These are phyloP conservation scores for Oehlia diaphana DNA, from an alignment of 192 early-diverging fungal genomes.

Conservation along the genomic window DNA sequence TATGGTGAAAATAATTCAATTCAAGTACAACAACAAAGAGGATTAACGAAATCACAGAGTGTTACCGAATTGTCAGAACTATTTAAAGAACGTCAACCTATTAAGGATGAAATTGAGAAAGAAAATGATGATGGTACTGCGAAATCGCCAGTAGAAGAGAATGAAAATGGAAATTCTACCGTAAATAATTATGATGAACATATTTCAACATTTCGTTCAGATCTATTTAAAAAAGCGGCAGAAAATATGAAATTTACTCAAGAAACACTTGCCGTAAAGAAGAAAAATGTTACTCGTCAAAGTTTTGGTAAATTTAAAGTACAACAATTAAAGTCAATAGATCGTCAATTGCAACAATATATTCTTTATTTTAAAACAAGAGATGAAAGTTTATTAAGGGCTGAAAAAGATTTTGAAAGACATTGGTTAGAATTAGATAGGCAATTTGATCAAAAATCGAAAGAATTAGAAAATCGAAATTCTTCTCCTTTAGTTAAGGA, in stretches of 20 bases:
- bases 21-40: not conserved
- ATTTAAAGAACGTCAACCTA: not conserved
- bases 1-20: constrained; percentile 1
- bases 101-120: not conserved
- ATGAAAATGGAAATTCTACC: not conserved
- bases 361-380: constrained; percentile 28
- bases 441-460: constrained; percentile 15
- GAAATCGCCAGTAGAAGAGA: not conserved
- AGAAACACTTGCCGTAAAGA: constrained; percentile 12
- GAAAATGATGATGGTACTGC: not conserved
- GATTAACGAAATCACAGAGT: not conserved
- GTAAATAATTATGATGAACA: not conserved
- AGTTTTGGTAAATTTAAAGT: constrained; percentile 13
- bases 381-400: constrained; percentile 28
- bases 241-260: constrained; percentile 29
- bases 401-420: constrained; percentile 26
- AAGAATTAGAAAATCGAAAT: constrained; percentile 10
- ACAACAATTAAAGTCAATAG: constrained; percentile 29
- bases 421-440: constrained; percentile 29
- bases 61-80: not conserved
- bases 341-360: constrained; percentile 25
- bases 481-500: not conserved
- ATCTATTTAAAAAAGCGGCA: constrained; percentile 27
- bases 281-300: not conserved
- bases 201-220: constrained; percentile 12